Percentiles rank a stretch among this genome's conserved stretches.
phyloP scores from a whole-genome alignment of 2,329 filamentous ascomycete genomes.

The Fusarium secorum region DNA sequence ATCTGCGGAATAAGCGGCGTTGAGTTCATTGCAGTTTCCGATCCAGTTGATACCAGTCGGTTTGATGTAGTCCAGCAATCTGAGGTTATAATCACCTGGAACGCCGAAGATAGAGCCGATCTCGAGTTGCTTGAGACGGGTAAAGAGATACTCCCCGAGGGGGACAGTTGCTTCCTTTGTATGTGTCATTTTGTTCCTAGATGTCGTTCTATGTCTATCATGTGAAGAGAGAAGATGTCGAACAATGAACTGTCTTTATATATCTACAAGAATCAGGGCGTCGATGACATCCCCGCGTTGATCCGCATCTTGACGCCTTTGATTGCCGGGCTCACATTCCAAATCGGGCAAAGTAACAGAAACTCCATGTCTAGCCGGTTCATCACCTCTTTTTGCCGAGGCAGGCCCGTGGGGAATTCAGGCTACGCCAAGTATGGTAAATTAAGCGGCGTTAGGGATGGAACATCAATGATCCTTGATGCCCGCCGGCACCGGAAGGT shows the following conservation, averaged over 20 bases:
- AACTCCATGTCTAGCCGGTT: neutral
- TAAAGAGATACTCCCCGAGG: constrained; percentile 5
- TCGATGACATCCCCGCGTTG: constrained; percentile 2
- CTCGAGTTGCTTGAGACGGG: constrained; percentile 10
- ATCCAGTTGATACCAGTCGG: constrained; percentile 8
- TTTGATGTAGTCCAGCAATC: constrained; percentile 6
- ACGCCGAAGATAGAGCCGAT: constrained; percentile 13
- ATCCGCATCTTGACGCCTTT: neutral
- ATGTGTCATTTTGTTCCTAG: neutral
- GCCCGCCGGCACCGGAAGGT: neutral
- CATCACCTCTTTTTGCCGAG: neutral
- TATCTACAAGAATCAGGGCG: neutral
- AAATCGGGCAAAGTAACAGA: neutral
- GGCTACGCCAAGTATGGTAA: neutral
- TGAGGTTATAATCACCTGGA: constrained; percentile 16
- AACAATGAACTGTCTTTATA: neutral
- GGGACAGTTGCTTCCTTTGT: neutral
- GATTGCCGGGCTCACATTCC: neutral
- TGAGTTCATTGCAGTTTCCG: constrained; percentile 16
- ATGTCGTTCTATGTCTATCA: neutral
- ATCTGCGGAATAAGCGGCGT: constrained; percentile 7
- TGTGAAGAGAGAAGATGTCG: fast-evolving
- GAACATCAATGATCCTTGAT: neutral
- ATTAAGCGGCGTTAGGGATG: neutral
- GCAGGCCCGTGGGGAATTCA: neutral